Base-by-base conservation (phyloP, 176 grass and related monocot species). In the Pontederia paniculata region DNA sequence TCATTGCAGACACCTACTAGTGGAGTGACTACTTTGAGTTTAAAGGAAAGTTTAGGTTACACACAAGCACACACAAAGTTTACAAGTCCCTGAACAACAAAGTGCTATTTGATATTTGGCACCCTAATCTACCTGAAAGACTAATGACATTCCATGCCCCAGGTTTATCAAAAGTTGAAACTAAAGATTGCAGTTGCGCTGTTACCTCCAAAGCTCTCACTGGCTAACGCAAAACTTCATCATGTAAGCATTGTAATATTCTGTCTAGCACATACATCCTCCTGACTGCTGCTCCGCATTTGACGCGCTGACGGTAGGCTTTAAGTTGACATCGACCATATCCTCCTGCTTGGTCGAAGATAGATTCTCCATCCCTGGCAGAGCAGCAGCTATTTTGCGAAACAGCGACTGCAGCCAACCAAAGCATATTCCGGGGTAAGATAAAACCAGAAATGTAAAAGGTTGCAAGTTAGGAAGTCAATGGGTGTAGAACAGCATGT, bases 281-380 rank as follows among this genome's bases (percentile, higher is more conserved):
- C 79, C 71, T 22, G 79, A 73, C 48, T 76, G 70, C 74, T 85
- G 61, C 50, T 83, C 70, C 10, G 50, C 9, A 43, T 61, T 66
- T 8, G 75, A 47, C 52, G 70, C 15, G 16, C 21, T 76, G 23
- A 52, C 62, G 14, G 63, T 48, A 22, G 90, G 42, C 63, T 62
- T 76, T 44, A 89, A 73, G 65, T 89, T 96, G 60, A 96, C 67
- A 45, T 96, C 76, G 2, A 89, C 82, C 83, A 96, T 83, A 31
- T 96, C 90, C 60, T 96, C 85, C 43, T 83, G 79, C 70, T 79
- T 77, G 0, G 76, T 60, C 3, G 70, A 79, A 17, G 82, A 57
- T 8, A 73, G 57, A 0, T 55, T 79, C 17, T 87, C 90, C 76
- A 89, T 76, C 56, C 90, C 85, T 4, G 85, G 90, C 45, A 96